phyloP scores from a whole-genome alignment of 176 grass and related monocot species.

The Carex cristatella region DNA sequence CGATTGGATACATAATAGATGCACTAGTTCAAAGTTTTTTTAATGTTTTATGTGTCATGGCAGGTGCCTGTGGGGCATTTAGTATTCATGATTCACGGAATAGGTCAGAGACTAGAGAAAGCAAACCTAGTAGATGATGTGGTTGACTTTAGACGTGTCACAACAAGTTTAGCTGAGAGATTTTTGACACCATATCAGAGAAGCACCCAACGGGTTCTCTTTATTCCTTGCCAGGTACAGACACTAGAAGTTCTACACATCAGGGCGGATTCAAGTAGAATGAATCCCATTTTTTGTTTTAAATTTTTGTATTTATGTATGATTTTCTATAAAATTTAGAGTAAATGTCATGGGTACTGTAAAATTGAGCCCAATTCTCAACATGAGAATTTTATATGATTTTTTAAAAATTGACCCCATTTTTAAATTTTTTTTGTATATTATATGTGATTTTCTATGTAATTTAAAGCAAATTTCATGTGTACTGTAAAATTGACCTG shows the following conservation, averaged over 20 bases:
- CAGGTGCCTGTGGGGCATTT: slow-evolving; percentile 96
- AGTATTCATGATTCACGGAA: slow-evolving; percentile 99
- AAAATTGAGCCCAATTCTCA: no score
- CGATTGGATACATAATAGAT: neutral
- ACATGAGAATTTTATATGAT: no score
- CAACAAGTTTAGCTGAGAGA: slow-evolving; percentile 76
- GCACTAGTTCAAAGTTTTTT: neutral
- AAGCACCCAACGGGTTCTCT: slow-evolving; percentile 93
- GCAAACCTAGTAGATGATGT: slow-evolving; percentile 99
- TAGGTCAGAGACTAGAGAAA: slow-evolving; percentile 93
- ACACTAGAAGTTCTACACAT: neutral
- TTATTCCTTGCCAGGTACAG: slow-evolving; percentile 96
- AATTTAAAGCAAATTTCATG: no score
- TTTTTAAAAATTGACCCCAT: no score
- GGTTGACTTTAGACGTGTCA: slow-evolving; percentile 78
- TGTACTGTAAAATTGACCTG: no score
- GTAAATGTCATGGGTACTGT: no score
- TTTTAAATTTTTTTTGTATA: no score
- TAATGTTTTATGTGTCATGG: slow-evolving; percentile 20
- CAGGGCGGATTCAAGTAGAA: no score
- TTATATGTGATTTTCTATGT: no score
- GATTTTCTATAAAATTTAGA: no score
- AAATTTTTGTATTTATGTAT: no score
- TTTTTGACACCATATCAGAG: slow-evolving; percentile 90
- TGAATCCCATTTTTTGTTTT: no score